These are phyloP conservation scores for Haplosporangium sp. DNA, from an alignment of 371 early-diverging fungal species.

Conservation along the genomic window DNA sequence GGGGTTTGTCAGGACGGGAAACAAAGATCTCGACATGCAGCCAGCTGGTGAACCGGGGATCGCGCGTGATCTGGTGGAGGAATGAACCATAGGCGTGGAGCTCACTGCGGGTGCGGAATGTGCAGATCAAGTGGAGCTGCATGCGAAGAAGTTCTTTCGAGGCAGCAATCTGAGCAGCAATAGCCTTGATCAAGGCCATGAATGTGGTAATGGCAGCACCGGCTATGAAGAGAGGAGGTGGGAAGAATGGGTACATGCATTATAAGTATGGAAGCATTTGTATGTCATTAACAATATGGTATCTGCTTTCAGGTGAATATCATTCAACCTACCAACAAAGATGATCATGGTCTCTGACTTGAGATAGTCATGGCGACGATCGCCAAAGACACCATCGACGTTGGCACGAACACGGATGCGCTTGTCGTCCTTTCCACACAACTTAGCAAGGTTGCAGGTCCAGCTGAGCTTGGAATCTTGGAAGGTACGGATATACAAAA, in stretches of 20 bases:
- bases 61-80: conserved; percentile 50
- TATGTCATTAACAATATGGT: too few relatives aligned
- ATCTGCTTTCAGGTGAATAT: not conserved
- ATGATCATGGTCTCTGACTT: conserved; percentile 43
- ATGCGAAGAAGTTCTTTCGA: conserved; percentile 35
- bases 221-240: conserved; percentile 9
- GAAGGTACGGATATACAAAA: conserved; percentile 36
- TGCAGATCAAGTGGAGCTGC: conserved; percentile 45
- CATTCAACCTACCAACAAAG: conserved; percentile 28
- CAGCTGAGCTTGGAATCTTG: conserved; percentile 38
- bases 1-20: conserved; percentile 48
- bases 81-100: conserved; percentile 50
- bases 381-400: conserved; percentile 52
- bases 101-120: conserved; percentile 49
- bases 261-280: too few relatives aligned
- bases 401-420: conserved; percentile 34
- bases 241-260: too few relatives aligned
- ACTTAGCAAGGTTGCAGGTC: conserved; percentile 27
- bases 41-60: conserved; percentile 52
- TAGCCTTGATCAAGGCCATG: conserved; percentile 44
- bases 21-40: conserved; percentile 47
- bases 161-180: conserved; percentile 41
- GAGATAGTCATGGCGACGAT: conserved; percentile 49
- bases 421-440: conserved; percentile 46
- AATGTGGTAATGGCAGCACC: conserved; percentile 48